Evolutionary conservation across 352 stramenopile genomes (phyloP), one percentile per base, ranked within the genome.

Genomic region (Phytopythium vexans): DNA sequence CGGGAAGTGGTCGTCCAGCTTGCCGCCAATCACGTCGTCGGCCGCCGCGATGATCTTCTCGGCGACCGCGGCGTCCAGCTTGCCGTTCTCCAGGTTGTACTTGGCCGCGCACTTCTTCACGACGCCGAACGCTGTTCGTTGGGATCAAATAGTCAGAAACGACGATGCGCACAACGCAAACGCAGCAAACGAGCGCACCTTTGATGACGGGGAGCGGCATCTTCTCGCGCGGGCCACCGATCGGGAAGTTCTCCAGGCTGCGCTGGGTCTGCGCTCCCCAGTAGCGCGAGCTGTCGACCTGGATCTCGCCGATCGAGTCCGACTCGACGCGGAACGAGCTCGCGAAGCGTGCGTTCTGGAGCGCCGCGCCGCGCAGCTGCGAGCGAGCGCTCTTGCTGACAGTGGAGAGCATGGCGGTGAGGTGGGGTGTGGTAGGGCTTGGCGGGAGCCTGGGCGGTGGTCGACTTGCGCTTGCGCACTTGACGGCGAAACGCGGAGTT

Each of bases 151-250:
- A n/a, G n/a, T n/a, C n/a, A n/a, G n/a, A n/a, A n/a, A n/a, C n/a
- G n/a, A n/a, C n/a, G n/a, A n/a, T n/a, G n/a, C n/a, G n/a, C n/a
- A n/a, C n/a, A n/a, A n/a, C n/a, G n/a, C n/a, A n/a, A n/a, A n/a
- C n/a, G n/a, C n/a, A n/a, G n/a, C n/a, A n/a, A n/a, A n/a, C n/a
- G n/a, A n/a, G n/a, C n/a, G n/a, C n/a, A n/a, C n/a, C n/a, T 58
- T 98, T 92, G 36, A 98, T 95, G 21, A 99, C 79, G 15, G 95
- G 79, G 46, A 97, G 62, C 15, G 95, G 95, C 96, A 99, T 99
- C 43, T 82, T 86, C 47, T 92, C 89, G 40, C 75, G 72, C 4
- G 56, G 60, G 21, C 88, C 87, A 34, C 95, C 95, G 62, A 99
- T 98, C 34, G 89, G 89, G 71, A 99, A 99, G 77, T 99, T 98